Evolutionary conservation across 2,329 filamentous ascomycete genomes (phyloP).

Genomic region (Pseudogymnoascus sp.): DNA sequence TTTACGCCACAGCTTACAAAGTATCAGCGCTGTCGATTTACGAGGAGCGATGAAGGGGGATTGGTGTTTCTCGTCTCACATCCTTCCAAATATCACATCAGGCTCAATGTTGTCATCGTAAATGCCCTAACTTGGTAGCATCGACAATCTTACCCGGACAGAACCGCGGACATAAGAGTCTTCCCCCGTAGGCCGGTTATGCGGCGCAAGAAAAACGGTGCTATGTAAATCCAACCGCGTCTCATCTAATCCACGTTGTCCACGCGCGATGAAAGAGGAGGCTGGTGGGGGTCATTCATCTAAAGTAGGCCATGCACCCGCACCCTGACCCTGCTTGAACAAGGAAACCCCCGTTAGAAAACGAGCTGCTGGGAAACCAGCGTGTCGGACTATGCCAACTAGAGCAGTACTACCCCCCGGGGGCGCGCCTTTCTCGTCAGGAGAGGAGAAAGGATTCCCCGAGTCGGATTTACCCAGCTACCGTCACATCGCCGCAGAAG

Average conservation of each 20-base stretch:
- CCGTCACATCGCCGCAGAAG: constrained; percentile 3
- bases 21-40: not conserved
- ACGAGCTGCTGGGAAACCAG: not conserved
- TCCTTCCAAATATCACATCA: not conserved
- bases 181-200: not conserved
- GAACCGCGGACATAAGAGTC: not conserved
- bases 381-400: not conserved
- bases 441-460: constrained; percentile 6
- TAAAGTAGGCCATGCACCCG: constrained; percentile 3
- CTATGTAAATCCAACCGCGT: not conserved
- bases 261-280: constrained; percentile 5
- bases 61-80: not conserved
- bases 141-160: not conserved
- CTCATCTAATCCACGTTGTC: not conserved
- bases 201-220: not conserved
- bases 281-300: constrained; percentile 7
- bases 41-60: not conserved
- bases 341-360: constrained; percentile 1
- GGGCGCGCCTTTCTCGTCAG: not conserved
- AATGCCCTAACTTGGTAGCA: not conserved
- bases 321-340: not conserved
- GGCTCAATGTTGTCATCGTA: not conserved
- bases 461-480: not conserved
- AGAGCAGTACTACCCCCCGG: not conserved
- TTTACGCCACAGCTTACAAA: not conserved